Base-by-base conservation (phyloP, 306 rosid species). In the Senna tora region DNA sequence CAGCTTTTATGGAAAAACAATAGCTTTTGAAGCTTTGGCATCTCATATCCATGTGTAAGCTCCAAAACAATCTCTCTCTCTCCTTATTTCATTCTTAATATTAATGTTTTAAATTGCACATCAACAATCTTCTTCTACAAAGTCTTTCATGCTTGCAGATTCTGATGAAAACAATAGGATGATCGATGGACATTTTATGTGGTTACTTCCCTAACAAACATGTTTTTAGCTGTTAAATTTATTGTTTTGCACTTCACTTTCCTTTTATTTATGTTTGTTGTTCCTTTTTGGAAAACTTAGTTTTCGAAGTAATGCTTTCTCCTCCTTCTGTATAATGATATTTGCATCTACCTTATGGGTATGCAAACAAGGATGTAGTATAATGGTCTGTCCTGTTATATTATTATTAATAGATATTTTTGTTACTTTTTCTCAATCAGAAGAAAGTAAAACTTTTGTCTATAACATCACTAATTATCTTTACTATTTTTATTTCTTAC, bases 21-120 rank as follows among this genome's bases (percentile, higher is more conserved):
- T 67, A 17, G 73, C 20, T n/a, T 50, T 34, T 67, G 22, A 33
- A 50, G 45, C 30, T 45, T 67, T 67, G 72, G 43, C 63, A 33
- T 55, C 54, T 25, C 17, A 20, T 70, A 17, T 19, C 11, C 53
- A 14, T n/a, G 25, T 58, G 65, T 54, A 55, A 70, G 65, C 38
- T n/a, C 30, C 10, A 11, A 20, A 15, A 67, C 32, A 12, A 33
- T 55, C n/a, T 5, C 19, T 61, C 10, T 67, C 7, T 3, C 11
- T 16, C 47, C 17, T 49, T 32, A 50, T 67, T 8, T 50, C 61
- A 20, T 19, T 32, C 10, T 10, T 20, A 67, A 19, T 49, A 11
- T 38, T 9, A 17, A 7, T 51, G 47, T 19, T 21, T 69, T 39
- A 21, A 7, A 53, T 38, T 55, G 65, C 28, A 11, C 53, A 21